Conservation (phyloP, 164 flowering plant genomes). For the Buxus sempervirens region DNA sequence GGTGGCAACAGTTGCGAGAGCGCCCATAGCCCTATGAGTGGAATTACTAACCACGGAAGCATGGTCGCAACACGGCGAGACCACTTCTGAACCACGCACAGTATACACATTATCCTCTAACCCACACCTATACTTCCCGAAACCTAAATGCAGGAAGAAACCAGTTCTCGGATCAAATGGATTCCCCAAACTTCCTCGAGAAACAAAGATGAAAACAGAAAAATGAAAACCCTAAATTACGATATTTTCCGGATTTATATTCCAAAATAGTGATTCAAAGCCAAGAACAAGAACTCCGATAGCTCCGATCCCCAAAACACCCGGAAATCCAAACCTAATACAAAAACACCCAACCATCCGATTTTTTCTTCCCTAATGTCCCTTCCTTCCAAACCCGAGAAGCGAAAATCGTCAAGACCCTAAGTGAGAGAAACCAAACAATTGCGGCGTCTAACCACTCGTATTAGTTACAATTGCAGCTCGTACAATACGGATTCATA, state of each 20-base stretch:
- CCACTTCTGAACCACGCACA: conserved; percentile 96
- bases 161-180: not conserved
- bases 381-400: not conserved
- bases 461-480: not conserved
- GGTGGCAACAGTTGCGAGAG: conserved; percentile 90
- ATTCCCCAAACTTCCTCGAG: not conserved
- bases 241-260: conserved; percentile 18
- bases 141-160: conserved; percentile 1
- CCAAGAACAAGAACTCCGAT: not conserved
- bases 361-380: not conserved
- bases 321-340: not conserved
- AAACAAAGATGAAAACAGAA: not conserved
- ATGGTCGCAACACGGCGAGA: conserved; percentile 88
- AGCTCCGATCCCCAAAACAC: not conserved
- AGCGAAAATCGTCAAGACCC: not conserved
- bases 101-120: conserved; percentile 92
- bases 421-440: not conserved
- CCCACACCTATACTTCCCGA: conserved; percentile 35
- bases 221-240: conserved; percentile 12
- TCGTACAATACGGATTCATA: not conserved
- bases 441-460: not conserved
- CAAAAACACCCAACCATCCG: not conserved
- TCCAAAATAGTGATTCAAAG: not conserved
- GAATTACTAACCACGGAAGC: conserved; percentile 97
- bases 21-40: conserved; percentile 89